These are phyloP conservation scores for Houttuynia cordata DNA, from an alignment of 164 flowering plant genomes.

Conservation along the genomic window DNA sequence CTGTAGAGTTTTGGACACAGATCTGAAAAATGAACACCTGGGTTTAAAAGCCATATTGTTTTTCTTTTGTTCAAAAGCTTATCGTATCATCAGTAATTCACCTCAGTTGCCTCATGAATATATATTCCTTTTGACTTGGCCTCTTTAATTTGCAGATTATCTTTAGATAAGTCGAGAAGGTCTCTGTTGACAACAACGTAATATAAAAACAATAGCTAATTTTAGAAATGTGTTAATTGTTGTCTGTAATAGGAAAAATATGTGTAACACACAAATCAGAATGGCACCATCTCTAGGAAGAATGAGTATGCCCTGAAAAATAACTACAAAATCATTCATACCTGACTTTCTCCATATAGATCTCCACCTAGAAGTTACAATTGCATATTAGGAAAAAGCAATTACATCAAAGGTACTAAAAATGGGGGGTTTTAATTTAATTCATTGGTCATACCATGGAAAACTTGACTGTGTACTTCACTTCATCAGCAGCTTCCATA, in stretches of 20 bases:
- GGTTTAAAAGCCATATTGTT: neutral
- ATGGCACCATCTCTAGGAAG: neutral
- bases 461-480: constrained; percentile 43
- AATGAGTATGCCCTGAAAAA: neutral
- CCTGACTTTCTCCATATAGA: constrained; percentile 95
- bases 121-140: constrained; percentile 48
- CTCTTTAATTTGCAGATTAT: constrained; percentile 76
- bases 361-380: constrained; percentile 53
- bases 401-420: neutral
- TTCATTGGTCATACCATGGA: constrained; percentile 51
- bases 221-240: neutral
- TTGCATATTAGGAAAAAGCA: neutral
- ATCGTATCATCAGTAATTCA: constrained; percentile 11
- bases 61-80: neutral
- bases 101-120: constrained; percentile 72
- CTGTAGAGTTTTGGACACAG: constrained; percentile 31
- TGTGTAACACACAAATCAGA: neutral
- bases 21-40: constrained; percentile 28
- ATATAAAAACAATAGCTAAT: neutral
- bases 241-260: neutral
- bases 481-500: constrained; percentile 25
- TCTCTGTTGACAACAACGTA: constrained; percentile 35
- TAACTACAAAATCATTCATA: constrained; percentile 14
- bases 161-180: constrained; percentile 76
- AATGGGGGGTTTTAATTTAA: neutral